A percentile compares a stretch with the other conserved stretches of the same genome.
Evolutionary conservation across 2,329 filamentous ascomycete genomes (phyloP).

Genomic region (Hirsutella thompsonii): DNA sequence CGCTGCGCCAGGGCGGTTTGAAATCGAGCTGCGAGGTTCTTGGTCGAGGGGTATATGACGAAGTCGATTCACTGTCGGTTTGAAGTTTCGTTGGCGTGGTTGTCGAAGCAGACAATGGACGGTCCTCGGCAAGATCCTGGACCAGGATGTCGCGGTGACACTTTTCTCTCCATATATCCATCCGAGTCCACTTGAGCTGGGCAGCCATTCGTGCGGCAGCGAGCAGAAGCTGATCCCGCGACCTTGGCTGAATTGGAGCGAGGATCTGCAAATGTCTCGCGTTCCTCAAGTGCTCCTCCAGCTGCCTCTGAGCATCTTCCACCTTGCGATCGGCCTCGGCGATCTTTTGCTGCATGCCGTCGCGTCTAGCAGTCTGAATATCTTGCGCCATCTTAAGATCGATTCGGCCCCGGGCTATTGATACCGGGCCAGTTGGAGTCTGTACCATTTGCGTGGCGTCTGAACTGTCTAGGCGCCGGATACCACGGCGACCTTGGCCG

Average conservation of each 20-base stretch:
- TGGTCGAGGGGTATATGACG: slow-evolving; percentile 14
- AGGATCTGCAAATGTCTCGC: slow-evolving; percentile 81
- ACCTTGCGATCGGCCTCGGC: slow-evolving; percentile 72
- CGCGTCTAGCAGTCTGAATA: slow-evolving; percentile 67
- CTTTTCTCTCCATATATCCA: slow-evolving; percentile 84
- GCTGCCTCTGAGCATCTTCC: slow-evolving; percentile 55
- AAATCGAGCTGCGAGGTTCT: slow-evolving; percentile 13
- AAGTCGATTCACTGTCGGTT: slow-evolving; percentile 9
- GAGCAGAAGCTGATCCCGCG: slow-evolving; percentile 72
- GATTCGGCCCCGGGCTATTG: slow-evolving; percentile 58
- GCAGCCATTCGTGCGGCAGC: slow-evolving; percentile 76
- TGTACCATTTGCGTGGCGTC: slow-evolving; percentile 48
- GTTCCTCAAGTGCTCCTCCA: slow-evolving; percentile 77
- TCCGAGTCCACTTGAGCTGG: slow-evolving; percentile 84
- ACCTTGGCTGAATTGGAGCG: slow-evolving; percentile 82
- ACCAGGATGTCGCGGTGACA: slow-evolving; percentile 83
- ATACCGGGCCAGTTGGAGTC: slow-evolving; percentile 61
- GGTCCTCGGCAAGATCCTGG: slow-evolving; percentile 75
- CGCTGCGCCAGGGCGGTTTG: slow-evolving; percentile 11
- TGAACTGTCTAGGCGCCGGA: slow-evolving; percentile 57
- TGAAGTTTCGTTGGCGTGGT: slow-evolving; percentile 11
- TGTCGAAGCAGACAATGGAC: slow-evolving; percentile 8
- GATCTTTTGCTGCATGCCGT: slow-evolving; percentile 76
- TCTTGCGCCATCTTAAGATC: slow-evolving; percentile 77
- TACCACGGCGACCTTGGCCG: slow-evolving; percentile 60